These are phyloP conservation scores for Aspergillus biplanus DNA, from an alignment of 495 filamentous ascomycete genomes.

Conservation along the genomic window DNA sequence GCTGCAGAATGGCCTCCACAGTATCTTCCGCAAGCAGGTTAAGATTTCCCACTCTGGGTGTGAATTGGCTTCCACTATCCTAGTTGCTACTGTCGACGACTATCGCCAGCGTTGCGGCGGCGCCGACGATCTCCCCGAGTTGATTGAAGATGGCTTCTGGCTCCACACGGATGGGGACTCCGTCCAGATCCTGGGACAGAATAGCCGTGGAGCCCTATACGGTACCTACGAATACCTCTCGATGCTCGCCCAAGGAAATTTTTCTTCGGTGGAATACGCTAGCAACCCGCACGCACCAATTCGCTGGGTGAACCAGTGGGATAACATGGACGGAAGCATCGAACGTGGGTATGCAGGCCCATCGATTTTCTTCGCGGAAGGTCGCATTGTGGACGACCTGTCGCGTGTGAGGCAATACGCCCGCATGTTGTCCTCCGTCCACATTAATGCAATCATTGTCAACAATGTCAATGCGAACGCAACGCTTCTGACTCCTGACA, in stretches of 20 bases:
- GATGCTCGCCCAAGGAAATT: slow-evolving; percentile 63
- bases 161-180: slow-evolving; percentile 48
- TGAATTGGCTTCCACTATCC: slow-evolving; percentile 40
- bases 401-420: slow-evolving; percentile 65
- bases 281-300: slow-evolving; percentile 65
- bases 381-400: slow-evolving; percentile 56
- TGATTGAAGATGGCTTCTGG: slow-evolving; percentile 68
- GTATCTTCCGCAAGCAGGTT: slow-evolving; percentile 54
- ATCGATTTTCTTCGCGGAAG: slow-evolving; percentile 70
- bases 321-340: slow-evolving; percentile 71
- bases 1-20: slow-evolving; percentile 58
- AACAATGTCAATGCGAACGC: slow-evolving; percentile 78
- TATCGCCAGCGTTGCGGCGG: slow-evolving; percentile 47
- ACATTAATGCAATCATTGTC: slow-evolving; percentile 66
- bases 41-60: slow-evolving; percentile 34
- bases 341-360: slow-evolving; percentile 70
- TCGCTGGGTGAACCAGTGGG: slow-evolving; percentile 76
- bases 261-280: slow-evolving; percentile 54
- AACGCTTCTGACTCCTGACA: slow-evolving; percentile 54
- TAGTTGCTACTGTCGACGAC: slow-evolving; percentile 60
- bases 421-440: slow-evolving; percentile 67
- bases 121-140: slow-evolving; percentile 37
- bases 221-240: slow-evolving; percentile 72
- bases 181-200: slow-evolving; percentile 66
- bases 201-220: slow-evolving; percentile 69